Conservation (phyloP, 2,329 filamentous ascomycete species). For the Gyromitra esculenta region DNA sequence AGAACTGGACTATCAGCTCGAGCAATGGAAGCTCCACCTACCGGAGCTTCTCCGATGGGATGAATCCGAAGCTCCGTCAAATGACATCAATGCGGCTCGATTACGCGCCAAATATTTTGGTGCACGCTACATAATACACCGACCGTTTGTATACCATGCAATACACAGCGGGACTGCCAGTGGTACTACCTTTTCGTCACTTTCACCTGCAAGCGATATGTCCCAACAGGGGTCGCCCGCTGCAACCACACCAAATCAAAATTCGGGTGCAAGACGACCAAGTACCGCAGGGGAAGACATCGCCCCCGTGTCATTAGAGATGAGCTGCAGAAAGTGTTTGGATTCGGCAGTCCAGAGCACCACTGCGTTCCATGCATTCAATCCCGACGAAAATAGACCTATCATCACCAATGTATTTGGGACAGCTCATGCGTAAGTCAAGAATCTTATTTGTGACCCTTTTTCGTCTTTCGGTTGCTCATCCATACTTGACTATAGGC, state of each 20-base stretch:
- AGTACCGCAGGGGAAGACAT: slow-evolving; percentile 54
- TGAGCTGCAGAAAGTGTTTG: slow-evolving; percentile 66
- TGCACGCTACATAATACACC: slow-evolving; percentile 85
- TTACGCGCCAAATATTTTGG: slow-evolving; percentile 95
- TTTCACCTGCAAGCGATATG: slow-evolving; percentile 54
- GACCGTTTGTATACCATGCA: slow-evolving; percentile 75
- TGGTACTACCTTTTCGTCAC: slow-evolving; percentile 39
- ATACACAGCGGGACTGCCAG: slow-evolving; percentile 64
- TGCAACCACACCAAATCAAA: slow-evolving; percentile 53
- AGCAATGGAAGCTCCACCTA: slow-evolving; percentile 56
- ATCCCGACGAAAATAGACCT: slow-evolving; percentile 70
- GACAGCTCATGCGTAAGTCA: slow-evolving; percentile 90
- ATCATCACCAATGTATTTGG: slow-evolving; percentile 97
- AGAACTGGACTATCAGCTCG: slow-evolving; percentile 59
- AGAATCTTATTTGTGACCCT: slow-evolving; percentile 2
- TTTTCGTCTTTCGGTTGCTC: slow-evolving; percentile 6
- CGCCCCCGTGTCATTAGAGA: slow-evolving; percentile 52
- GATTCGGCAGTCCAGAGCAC: slow-evolving; percentile 85
- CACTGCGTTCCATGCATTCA: slow-evolving; percentile 76
- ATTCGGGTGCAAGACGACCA: slow-evolving; percentile 23
- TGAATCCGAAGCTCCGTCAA: slow-evolving; percentile 75
- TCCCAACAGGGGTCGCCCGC: slow-evolving; percentile 56
- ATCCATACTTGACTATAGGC: slow-evolving; percentile 66
- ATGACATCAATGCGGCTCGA: slow-evolving; percentile 81
- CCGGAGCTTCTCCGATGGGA: slow-evolving; percentile 64